Percentiles rank a stretch among this genome's conserved stretches.
Conservation (phyloP, 164 flowering plant species). For the Aristolochia contorta region DNA sequence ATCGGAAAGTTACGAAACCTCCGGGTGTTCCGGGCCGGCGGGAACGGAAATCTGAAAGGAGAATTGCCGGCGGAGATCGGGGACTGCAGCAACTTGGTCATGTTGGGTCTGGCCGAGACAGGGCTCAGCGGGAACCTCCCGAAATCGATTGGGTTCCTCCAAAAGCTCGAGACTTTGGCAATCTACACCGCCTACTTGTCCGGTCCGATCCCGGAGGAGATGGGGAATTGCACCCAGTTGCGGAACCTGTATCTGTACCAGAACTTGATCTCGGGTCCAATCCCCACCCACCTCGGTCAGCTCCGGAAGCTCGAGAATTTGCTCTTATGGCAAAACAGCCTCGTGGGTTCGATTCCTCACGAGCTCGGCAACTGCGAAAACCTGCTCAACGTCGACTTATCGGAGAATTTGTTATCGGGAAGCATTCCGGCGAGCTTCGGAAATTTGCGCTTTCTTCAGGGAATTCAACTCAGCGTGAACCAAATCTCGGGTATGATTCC, state of each 20-base stretch:
- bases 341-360: slow-evolving; percentile 73
- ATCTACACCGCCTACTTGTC: slow-evolving; percentile 68
- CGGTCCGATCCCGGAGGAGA: slow-evolving; percentile 81
- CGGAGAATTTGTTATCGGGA: slow-evolving; percentile 65
- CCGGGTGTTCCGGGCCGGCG: slow-evolving; percentile 64
- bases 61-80: slow-evolving; percentile 79
- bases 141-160: slow-evolving; percentile 53
- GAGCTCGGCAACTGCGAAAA: slow-evolving; percentile 71
- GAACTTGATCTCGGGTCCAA: slow-evolving; percentile 73
- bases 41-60: slow-evolving; percentile 79
- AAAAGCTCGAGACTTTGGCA: slow-evolving; percentile 60
- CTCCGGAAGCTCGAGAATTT: slow-evolving; percentile 37
- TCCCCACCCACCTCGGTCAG: slow-evolving; percentile 56
- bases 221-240: slow-evolving; percentile 70
- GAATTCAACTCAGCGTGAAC: slow-evolving; percentile 71
- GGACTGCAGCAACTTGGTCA: slow-evolving; percentile 53
- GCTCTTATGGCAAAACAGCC: slow-evolving; percentile 26
- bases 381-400: slow-evolving; percentile 55
- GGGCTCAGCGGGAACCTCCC: slow-evolving; percentile 78
- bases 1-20: slow-evolving; percentile 53
- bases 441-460: slow-evolving; percentile 41
- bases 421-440: slow-evolving; percentile 67
- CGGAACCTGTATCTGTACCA: slow-evolving; percentile 76
- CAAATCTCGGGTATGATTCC: slow-evolving; percentile 74
- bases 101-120: slow-evolving; percentile 85